Conservation (phyloP, 129 eudicot species). For the Arctium lappa region DNA sequence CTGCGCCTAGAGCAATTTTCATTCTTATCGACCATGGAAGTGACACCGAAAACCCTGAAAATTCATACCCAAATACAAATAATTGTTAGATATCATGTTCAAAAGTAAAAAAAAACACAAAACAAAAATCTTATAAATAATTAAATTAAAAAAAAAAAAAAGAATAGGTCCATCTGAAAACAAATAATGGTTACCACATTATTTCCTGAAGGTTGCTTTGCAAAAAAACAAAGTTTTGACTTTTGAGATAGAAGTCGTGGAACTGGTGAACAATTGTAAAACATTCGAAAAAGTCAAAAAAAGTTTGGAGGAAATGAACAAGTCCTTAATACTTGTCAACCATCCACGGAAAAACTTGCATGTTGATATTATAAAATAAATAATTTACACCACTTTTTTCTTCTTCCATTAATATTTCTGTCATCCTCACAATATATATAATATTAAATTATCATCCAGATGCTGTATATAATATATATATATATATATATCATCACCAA, state of each 20-base stretch:
- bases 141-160: not conserved
- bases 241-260: slow-evolving; percentile 22
- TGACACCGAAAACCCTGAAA: slow-evolving; percentile 66
- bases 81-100: not conserved
- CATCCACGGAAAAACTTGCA: slow-evolving; percentile 21
- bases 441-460: slow-evolving; percentile 4
- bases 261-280: slow-evolving; percentile 14
- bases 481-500: not conserved
- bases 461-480: not conserved
- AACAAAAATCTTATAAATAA: not conserved
- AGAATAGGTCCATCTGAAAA: not conserved
- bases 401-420: not conserved
- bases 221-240: slow-evolving; percentile 17
- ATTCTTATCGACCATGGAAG: slow-evolving; percentile 81
- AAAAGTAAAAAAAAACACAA: not conserved
- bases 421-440: not conserved
- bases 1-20: slow-evolving; percentile 74
- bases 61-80: not conserved
- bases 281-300: slow-evolving; percentile 25
- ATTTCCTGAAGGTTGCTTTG: not conserved
- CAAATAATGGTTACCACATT: not conserved
- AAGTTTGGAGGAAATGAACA: slow-evolving; percentile 25
- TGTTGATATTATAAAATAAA: not conserved
- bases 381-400: slow-evolving; percentile 4
- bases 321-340: slow-evolving; percentile 27